Evolutionary conservation across 441 rosid species (phyloP).

Genomic region (Arabidopsis hybrid): DNA sequence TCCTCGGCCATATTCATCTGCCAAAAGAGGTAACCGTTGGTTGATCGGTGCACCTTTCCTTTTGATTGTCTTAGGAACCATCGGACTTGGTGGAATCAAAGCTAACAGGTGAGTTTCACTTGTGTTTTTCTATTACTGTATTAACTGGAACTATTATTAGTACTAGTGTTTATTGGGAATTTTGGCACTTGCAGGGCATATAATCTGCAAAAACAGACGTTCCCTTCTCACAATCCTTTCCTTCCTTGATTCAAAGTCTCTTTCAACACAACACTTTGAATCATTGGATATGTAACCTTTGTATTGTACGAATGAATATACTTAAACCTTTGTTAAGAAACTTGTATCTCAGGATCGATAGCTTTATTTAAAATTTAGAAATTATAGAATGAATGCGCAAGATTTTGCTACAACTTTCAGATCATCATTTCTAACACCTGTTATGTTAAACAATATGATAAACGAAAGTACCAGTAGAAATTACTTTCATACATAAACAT

Average conservation of each 20-base stretch:
- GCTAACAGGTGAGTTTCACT: conserved; percentile 61
- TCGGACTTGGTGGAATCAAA: conserved; percentile 74
- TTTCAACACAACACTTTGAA: neutral
- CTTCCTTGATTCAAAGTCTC: conserved; percentile 60
- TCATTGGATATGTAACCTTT: neutral
- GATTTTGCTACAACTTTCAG: too few relatives aligned
- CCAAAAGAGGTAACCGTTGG: conserved; percentile 62
- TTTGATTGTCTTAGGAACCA: conserved; percentile 66
- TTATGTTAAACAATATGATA: neutral
- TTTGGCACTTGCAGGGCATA: conserved; percentile 63
- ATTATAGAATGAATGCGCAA: too few relatives aligned
- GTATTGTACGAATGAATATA: neutral
- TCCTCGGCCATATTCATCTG: conserved; percentile 48
- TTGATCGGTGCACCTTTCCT: conserved; percentile 67
- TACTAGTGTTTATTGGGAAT: neutral
- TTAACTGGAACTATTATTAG: neutral
- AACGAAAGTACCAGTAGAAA: neutral
- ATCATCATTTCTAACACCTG: too few relatives aligned
- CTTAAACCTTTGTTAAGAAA: too few relatives aligned
- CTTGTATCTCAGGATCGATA: too few relatives aligned
- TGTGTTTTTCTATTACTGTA: neutral
- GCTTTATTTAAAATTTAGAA: too few relatives aligned
- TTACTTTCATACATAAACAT: conserved; percentile 1
- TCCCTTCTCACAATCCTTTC: conserved; percentile 85
- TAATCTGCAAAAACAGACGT: conserved; percentile 65